Base-by-base conservation (phyloP, 257 asterid species). In the Eustoma russellianum region DNA sequence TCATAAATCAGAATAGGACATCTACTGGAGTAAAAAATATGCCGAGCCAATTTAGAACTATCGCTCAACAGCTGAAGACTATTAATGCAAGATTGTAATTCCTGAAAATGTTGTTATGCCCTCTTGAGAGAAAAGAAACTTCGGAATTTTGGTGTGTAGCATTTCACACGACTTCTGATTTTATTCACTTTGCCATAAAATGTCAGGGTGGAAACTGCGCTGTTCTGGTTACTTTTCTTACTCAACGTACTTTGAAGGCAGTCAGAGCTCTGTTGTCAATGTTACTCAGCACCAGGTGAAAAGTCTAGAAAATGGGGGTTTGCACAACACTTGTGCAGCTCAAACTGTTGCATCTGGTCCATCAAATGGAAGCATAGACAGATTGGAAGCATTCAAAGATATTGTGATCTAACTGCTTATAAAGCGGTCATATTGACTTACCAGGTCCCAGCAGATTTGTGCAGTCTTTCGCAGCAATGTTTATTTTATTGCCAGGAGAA, bases 221-320 rank as follows among this genome's bases (percentile, higher is more conserved):
- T 92, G 97, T 55, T 80, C 93, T 11, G 95, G 74, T 62, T 81
- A 66, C 79, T 92, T 88, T 70, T 90, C 85, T 5, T 67, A 72
- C 65, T 76, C 98, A 10, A 73, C 79, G 5, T 88, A 85, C 62
- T 92, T 92, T 57, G 94, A 63, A 66, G 98, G 97, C 59, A 62
- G 66, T 62, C 66, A 49, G 54, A 79, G 97, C 87, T 85, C 95
- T 49, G 87, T 82, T 48, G 64, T 62, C 56, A 68, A 56, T 41
- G 68, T 74, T 48, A 54, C 72, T 61, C 40, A 46, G 70, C 74
- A 57, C 61, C 76, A 71, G 69, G 70, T 14, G 13, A 70, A 60
- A 56, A 71, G 48, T 38, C 60, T 82, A 8, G 83, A 73, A 78
- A 82, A 77, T 68, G 95, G 80, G 49, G 65, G 64, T 49, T 48